A percentile compares a stretch with the other conserved stretches of the same genome.
Evolutionary conservation across 2,329 filamentous ascomycete genomes (phyloP).

Genomic region (Fusarium anguioides): DNA sequence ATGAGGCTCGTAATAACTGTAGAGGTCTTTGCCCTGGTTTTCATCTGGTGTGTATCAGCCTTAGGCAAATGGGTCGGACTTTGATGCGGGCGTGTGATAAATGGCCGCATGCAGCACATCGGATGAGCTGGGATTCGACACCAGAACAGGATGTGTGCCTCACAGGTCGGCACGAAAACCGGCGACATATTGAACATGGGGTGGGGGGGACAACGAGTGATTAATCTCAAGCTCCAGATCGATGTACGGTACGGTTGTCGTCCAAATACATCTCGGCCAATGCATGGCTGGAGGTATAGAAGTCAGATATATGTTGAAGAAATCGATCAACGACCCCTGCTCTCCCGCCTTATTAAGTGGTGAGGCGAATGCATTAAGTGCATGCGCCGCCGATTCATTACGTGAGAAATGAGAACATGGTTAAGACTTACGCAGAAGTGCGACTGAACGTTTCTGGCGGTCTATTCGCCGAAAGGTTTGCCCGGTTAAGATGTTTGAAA

Average conservation of each 20-base stretch:
- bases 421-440: neutral
- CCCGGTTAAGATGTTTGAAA: slow-evolving; percentile 1
- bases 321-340: slow-evolving; percentile 6
- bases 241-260: slow-evolving; percentile 2
- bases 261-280: neutral
- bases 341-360: neutral
- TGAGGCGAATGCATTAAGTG: neutral
- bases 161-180: neutral
- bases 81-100: slow-evolving; percentile 14
- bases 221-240: neutral
- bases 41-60: slow-evolving; percentile 4
- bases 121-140: slow-evolving; percentile 2
- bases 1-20: neutral
- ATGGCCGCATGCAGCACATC: slow-evolving; percentile 17
- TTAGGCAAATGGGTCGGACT: slow-evolving; percentile 19
- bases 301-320: neutral
- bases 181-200: neutral
- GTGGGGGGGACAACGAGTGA: neutral
- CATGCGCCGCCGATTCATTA: neutral
- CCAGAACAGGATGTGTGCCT: slow-evolving; percentile 12
- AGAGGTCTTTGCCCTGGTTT: neutral
- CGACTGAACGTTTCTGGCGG: neutral
- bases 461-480: neutral
- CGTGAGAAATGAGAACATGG: neutral
- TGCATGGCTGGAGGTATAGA: neutral